phyloP scores from a whole-genome alignment of 257 asterid species.

The Nicotiana paniculata region DNA sequence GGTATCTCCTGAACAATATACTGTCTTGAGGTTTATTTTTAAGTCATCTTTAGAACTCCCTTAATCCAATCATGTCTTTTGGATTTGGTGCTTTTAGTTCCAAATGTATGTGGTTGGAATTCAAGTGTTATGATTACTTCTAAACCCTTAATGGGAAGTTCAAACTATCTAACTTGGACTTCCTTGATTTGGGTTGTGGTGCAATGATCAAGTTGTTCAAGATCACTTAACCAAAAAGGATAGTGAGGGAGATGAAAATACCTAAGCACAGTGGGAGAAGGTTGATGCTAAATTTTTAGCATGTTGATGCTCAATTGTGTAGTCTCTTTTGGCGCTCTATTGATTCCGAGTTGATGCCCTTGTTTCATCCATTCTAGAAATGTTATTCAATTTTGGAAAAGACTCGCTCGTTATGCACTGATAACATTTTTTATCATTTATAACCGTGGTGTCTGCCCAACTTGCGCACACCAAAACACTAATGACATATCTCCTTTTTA shows the following conservation, averaged over 20 bases:
- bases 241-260: neutral
- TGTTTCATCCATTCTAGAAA: neutral
- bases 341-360: neutral
- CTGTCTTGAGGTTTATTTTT: too few relatives aligned
- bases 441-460: too few relatives aligned
- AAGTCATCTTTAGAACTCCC: neutral
- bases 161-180: neutral
- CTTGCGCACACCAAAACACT: too few relatives aligned
- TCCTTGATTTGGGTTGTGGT: neutral
- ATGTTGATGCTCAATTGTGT: neutral
- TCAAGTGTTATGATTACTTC: neutral
- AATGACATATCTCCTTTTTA: too few relatives aligned
- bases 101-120: neutral
- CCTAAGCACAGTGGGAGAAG: neutral
- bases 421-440: too few relatives aligned
- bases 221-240: neutral
- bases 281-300: neutral
- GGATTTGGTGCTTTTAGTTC: neutral
- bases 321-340: neutral
- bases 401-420: too few relatives aligned
- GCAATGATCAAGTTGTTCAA: neutral
- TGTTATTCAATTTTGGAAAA: neutral
- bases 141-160: neutral
- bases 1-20: too few relatives aligned
- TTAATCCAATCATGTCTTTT: neutral